These are phyloP conservation scores for Peronospora tabacina DNA, from an alignment of 352 stramenopile genomes.

Conservation along the genomic window DNA sequence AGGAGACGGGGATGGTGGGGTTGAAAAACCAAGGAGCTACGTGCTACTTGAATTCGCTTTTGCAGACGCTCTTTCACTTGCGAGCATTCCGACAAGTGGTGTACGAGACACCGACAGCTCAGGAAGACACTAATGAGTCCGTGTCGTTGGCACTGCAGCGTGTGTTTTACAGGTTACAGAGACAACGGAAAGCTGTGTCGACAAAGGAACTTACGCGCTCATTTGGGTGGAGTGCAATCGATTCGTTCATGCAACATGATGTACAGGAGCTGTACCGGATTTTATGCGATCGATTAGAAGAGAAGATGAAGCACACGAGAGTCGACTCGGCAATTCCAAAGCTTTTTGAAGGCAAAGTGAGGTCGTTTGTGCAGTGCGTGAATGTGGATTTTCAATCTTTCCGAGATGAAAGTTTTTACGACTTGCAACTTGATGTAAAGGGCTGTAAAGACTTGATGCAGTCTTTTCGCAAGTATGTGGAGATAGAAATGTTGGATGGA, in stretches of 20 bases:
- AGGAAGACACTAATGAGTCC: slow-evolving; percentile 79
- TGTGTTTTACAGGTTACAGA: slow-evolving; percentile 81
- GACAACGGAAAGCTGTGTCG: slow-evolving; percentile 66
- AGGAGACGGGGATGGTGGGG: slow-evolving; percentile 82
- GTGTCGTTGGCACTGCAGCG: slow-evolving; percentile 77
- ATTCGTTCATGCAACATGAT: slow-evolving; percentile 91
- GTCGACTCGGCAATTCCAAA: slow-evolving; percentile 74
- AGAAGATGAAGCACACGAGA: slow-evolving; percentile 88
- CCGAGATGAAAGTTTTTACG: slow-evolving; percentile 88
- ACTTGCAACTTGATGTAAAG: slow-evolving; percentile 91
- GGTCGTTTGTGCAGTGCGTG: slow-evolving; percentile 88
- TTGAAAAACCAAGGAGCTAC: slow-evolving; percentile 88
- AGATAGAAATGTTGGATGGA: slow-evolving; percentile 88
- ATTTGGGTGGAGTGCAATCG: slow-evolving; percentile 89
- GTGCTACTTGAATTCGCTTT: slow-evolving; percentile 91
- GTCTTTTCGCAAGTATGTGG: slow-evolving; percentile 89
- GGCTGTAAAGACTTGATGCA: slow-evolving; percentile 84
- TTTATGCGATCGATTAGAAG: slow-evolving; percentile 87
- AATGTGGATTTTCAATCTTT: slow-evolving; percentile 86
- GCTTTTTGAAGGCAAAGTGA: slow-evolving; percentile 87
- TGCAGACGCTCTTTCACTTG: slow-evolving; percentile 89
- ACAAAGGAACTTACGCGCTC: slow-evolving; percentile 90
- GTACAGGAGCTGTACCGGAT: slow-evolving; percentile 89
- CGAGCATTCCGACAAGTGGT: slow-evolving; percentile 78
- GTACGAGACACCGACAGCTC: slow-evolving; percentile 67